Conservation (phyloP, 2,329 filamentous ascomycete species). For the Graphilbum ipis-grandicollis region DNA sequence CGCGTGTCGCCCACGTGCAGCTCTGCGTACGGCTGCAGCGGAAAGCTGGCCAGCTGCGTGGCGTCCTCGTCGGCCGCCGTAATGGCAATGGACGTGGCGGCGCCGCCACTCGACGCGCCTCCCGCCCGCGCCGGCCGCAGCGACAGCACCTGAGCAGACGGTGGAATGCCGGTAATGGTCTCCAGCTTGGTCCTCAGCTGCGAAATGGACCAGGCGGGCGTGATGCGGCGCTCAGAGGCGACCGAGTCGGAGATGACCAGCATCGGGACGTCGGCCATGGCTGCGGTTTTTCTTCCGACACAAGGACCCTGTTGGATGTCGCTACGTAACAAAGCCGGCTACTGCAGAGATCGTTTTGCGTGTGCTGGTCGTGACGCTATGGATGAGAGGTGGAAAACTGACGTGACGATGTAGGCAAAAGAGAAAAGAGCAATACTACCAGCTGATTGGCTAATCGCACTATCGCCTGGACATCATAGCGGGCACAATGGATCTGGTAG, state of each 20-base stretch:
- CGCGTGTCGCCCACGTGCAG: slow-evolving; percentile 67
- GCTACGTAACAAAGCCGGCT: no score
- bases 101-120: neutral
- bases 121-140: slow-evolving; percentile 34
- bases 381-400: no score
- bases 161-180: slow-evolving; percentile 81
- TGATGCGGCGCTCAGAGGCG: slow-evolving; percentile 76
- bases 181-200: slow-evolving; percentile 79
- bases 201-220: slow-evolving; percentile 76
- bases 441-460: no score
- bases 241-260: slow-evolving; percentile 59
- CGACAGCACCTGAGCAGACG: slow-evolving; percentile 56
- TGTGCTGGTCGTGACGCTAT: no score
- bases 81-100: slow-evolving; percentile 39
- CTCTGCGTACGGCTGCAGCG: slow-evolving; percentile 58
- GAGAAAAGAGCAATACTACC: no score
- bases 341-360: no score
- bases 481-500: no score
- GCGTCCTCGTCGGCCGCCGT: slow-evolving; percentile 57
- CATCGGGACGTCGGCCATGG: slow-evolving; percentile 58
- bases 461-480: no score
- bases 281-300: neutral
- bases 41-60: slow-evolving; percentile 44
- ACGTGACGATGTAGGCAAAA: no score
- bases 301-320: no score